Evolutionary conservation across 495 filamentous ascomycete species (phyloP).

Genomic region (Penicillium atrosanguineum): DNA sequence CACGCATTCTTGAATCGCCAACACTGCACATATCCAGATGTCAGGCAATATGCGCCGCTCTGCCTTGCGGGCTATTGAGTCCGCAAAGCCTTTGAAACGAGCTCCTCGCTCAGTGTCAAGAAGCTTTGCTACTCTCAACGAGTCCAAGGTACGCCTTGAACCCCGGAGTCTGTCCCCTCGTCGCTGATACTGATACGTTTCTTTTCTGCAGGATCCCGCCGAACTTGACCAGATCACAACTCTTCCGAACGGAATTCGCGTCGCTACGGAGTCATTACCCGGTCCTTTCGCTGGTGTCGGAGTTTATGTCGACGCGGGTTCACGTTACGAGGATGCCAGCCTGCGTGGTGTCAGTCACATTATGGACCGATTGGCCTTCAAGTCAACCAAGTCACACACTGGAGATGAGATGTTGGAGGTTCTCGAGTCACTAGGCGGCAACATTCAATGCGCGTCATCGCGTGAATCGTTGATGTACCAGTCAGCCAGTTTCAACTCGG

Average conservation of each 20-base stretch:
- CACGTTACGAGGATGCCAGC: conserved; percentile 84
- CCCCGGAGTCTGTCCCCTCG: background rate
- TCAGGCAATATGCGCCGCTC: conserved; percentile 42
- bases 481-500: conserved; percentile 93
- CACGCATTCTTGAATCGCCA: conserved; percentile 1
- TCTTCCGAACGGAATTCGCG: conserved; percentile 88
- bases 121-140: conserved; percentile 41
- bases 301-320: conserved; percentile 95
- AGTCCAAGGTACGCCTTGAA: conserved; percentile 36
- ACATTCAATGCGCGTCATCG: conserved; percentile 94
- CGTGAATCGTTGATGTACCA: conserved; percentile 99
- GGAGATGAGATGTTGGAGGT: conserved; percentile 84
- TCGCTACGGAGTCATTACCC: conserved; percentile 92
- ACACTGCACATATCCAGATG: conserved; percentile 4
- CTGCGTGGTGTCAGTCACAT: conserved; percentile 93
- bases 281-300: conserved; percentile 94
- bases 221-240: conserved; percentile 87
- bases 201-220: conserved; percentile 67
- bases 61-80: conserved; percentile 45
- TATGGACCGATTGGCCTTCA: conserved; percentile 93
- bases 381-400: conserved; percentile 73
- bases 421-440: conserved; percentile 84
- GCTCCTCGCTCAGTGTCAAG: conserved; percentile 41
- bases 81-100: conserved; percentile 38
- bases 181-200: conserved; percentile 9